Evolutionary conservation across 2,329 filamentous ascomycete species (phyloP).

Genomic region (Teratosphaeria destructans): DNA sequence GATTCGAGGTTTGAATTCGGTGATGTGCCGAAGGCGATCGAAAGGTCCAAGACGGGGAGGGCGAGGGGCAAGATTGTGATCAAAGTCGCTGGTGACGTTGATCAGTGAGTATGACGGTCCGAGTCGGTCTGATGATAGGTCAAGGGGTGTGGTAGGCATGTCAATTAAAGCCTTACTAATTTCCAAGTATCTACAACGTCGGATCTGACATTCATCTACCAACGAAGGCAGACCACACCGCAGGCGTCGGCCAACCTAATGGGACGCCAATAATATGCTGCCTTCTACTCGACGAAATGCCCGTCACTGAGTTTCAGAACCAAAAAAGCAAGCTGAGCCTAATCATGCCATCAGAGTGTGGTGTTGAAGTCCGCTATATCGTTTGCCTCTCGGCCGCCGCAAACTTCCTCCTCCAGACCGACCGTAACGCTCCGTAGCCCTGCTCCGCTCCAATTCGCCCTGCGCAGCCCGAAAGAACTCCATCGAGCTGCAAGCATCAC

Average conservation of each 20-base stretch:
- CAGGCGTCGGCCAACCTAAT: not conserved
- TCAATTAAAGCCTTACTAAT: not conserved
- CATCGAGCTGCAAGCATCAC: slow-evolving; percentile 17
- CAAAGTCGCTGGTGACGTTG: not conserved
- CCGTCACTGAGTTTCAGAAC: not conserved
- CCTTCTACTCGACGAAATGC: not conserved
- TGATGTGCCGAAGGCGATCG: slow-evolving; percentile 47
- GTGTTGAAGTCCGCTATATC: not conserved
- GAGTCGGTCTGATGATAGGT: not conserved
- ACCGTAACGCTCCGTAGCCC: not conserved
- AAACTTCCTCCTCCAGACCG: slow-evolving; percentile 7
- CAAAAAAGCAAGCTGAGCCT: not conserved
- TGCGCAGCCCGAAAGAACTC: slow-evolving; percentile 13
- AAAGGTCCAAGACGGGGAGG: slow-evolving; percentile 46
- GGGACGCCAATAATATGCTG: not conserved
- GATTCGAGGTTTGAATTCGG: slow-evolving; percentile 48
- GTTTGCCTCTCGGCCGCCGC: not conserved
- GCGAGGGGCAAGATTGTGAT: slow-evolving; percentile 51
- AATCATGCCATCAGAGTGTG: not conserved
- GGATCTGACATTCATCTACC: not conserved
- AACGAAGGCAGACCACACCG: not conserved
- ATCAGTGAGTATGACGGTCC: not conserved
- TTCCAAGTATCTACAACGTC: not conserved
- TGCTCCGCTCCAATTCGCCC: not conserved
- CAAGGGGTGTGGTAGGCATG: not conserved